These are phyloP conservation scores for Microbotryum intermedium DNA, from an alignment of 1,284 basidiomycete species.

Conservation along the genomic window DNA sequence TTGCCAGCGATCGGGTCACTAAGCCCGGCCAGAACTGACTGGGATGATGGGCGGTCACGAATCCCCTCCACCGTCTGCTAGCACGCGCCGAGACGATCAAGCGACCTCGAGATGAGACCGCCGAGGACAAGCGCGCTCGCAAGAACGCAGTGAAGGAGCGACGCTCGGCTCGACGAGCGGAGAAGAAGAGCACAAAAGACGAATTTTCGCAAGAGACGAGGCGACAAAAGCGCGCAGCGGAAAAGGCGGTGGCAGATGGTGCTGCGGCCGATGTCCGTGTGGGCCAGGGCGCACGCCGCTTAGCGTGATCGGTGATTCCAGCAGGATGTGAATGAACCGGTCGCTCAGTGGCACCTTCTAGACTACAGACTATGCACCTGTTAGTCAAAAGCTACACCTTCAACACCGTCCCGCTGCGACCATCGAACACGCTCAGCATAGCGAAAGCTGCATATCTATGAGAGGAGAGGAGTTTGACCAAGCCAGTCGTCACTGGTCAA, in stretches of 20 bases:
- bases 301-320: constrained; percentile 12
- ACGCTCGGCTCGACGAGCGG: constrained; percentile 57
- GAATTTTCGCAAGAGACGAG: constrained; percentile 66
- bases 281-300: constrained; percentile 19
- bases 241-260: constrained; percentile 21
- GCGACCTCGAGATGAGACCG: constrained; percentile 68
- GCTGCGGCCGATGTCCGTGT: constrained; percentile 23
- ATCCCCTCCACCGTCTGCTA: background rate
- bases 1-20: too few relatives aligned
- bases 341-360: too few relatives aligned
- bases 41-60: background rate
- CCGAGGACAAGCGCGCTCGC: constrained; percentile 76
- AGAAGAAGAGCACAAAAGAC: constrained; percentile 73
- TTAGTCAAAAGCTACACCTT: too few relatives aligned
- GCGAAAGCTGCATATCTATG: constrained; percentile 10
- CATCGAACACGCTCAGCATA: constrained; percentile 26
- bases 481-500: background rate
- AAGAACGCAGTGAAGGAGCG: constrained; percentile 82
- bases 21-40: constrained; percentile 3
- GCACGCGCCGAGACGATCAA: constrained; percentile 43
- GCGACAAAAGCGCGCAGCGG: constrained; percentile 46
- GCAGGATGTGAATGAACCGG: too few relatives aligned
- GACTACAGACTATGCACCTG: too few relatives aligned
- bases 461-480: too few relatives aligned
- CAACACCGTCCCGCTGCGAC: constrained; percentile 13